Conservation (phyloP, 83 land plant species). For the Diphasiastrum complanatum region DNA sequence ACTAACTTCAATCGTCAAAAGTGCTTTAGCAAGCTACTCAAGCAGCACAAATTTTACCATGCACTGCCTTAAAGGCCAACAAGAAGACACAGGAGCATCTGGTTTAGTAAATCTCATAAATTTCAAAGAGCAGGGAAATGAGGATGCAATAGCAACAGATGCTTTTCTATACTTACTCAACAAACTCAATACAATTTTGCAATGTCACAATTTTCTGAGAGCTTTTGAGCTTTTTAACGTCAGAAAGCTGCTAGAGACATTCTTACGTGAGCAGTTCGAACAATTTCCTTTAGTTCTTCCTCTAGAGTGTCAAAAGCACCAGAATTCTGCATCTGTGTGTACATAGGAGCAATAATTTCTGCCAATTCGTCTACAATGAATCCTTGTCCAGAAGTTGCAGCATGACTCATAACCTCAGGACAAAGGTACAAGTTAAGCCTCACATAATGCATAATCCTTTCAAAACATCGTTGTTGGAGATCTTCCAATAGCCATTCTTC, state of each 20-base stretch:
- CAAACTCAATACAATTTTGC: too few species aligned
- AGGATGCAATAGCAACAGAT: too few species aligned
- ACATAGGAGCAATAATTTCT: conserved; percentile 41
- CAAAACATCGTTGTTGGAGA: conserved; percentile 30
- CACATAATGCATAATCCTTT: conserved; percentile 27
- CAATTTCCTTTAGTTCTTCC: conserved; percentile 45
- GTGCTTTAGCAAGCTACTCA: too few species aligned
- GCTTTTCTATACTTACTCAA: too few species aligned
- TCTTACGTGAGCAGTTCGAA: conserved; percentile 57
- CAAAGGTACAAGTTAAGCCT: conserved; percentile 27
- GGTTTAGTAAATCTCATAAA: too few species aligned
- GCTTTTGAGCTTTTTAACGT: too few species aligned
- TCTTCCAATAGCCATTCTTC: conserved; percentile 56
- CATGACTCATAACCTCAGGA: conserved; percentile 36
- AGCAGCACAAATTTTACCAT: too few species aligned
- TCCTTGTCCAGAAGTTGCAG: conserved; percentile 46
- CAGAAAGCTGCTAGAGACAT: conserved; percentile 16
- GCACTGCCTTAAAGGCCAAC: too few species aligned
- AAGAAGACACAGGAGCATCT: too few species aligned
- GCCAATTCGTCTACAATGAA: conserved; percentile 52
- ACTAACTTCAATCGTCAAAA: too few species aligned
- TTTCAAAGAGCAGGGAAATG: too few species aligned
- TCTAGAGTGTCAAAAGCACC: conserved; percentile 58
- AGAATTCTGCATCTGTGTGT: conserved; percentile 38
- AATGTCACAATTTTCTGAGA: too few species aligned